Evolutionary conservation across 73 alveolate species (phyloP).

Genomic region (Diophrys sp.): DNA sequence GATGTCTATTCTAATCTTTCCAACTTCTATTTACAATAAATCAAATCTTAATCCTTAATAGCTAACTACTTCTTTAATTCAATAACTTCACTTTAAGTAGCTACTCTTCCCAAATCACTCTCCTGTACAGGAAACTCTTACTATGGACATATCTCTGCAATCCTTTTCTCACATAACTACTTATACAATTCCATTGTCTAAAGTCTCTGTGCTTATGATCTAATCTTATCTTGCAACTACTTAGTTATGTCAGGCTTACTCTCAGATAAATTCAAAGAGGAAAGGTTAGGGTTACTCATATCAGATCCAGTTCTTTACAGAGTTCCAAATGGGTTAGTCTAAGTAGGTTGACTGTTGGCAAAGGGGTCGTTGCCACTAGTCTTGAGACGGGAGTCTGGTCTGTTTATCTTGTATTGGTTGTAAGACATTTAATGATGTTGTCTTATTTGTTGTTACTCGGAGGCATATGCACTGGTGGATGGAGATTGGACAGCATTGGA

Average conservation of each 20-base stretch:
- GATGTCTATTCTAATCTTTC: slow-evolving; percentile 17
- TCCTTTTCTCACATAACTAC: slow-evolving; percentile 67
- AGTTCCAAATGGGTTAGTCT: no score
- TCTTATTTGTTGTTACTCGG: no score
- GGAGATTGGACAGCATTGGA: slow-evolving; percentile 9
- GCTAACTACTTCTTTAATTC: slow-evolving; percentile 32
- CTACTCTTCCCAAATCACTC: slow-evolving; percentile 37
- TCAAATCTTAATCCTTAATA: slow-evolving; percentile 20
- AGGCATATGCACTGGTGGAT: no score
- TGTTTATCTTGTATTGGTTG: no score
- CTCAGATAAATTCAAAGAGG: no score
- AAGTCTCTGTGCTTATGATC: slow-evolving; percentile 75
- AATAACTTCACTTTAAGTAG: slow-evolving; percentile 23
- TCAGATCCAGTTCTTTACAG: no score
- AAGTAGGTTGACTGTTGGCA: no score
- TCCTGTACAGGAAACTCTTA: slow-evolving; percentile 77
- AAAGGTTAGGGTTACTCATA: no score
- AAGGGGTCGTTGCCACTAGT: no score
- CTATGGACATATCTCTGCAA: slow-evolving; percentile 64
- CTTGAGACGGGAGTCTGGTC: no score
- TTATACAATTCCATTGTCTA: slow-evolving; percentile 64
- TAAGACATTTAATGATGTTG: no score
- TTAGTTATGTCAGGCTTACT: slow-evolving; percentile 34
- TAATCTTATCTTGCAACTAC: slow-evolving; percentile 74
- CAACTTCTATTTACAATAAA: slow-evolving; percentile 26